Conservation (phyloP, 2,329 filamentous ascomycete species). For the Cytospora schulzeri region DNA sequence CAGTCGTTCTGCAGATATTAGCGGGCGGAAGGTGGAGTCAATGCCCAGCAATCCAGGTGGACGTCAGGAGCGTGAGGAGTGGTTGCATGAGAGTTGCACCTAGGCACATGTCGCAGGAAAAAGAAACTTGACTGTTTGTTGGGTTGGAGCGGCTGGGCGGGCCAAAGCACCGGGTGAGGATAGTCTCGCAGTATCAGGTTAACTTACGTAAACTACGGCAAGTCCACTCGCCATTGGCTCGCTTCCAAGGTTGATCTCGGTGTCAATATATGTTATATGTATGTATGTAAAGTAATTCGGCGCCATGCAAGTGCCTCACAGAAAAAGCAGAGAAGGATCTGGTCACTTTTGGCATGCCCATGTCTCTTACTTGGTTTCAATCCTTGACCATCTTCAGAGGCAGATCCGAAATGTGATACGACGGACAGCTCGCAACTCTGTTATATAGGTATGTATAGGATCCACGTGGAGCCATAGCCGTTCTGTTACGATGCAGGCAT, state of each 20-base stretch:
- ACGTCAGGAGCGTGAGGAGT: neutral
- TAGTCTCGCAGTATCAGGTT: neutral
- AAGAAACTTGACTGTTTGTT: neutral
- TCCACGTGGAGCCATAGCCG: neutral
- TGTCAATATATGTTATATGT: neutral
- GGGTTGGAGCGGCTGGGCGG: too few relatives aligned
- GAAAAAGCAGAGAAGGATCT: neutral
- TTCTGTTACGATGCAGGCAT: neutral
- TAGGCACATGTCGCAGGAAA: neutral
- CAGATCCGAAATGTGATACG: neutral
- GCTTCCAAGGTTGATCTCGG: neutral
- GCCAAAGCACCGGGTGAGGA: neutral
- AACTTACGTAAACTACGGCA: neutral
- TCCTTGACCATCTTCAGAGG: neutral
- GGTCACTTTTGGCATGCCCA: neutral
- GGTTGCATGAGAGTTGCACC: too few relatives aligned
- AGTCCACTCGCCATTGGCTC: neutral
- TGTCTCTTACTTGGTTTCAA: neutral
- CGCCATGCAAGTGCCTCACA: neutral
- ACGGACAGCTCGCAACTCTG: neutral
- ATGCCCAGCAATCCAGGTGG: neutral
- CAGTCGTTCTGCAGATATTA: neutral
- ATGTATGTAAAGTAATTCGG: too few relatives aligned
- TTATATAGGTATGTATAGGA: neutral
- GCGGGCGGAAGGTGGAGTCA: neutral